These are phyloP conservation scores for Ogataea hybrid DNA, from an alignment of 1,139 yeast genomes.

Conservation along the genomic window DNA sequence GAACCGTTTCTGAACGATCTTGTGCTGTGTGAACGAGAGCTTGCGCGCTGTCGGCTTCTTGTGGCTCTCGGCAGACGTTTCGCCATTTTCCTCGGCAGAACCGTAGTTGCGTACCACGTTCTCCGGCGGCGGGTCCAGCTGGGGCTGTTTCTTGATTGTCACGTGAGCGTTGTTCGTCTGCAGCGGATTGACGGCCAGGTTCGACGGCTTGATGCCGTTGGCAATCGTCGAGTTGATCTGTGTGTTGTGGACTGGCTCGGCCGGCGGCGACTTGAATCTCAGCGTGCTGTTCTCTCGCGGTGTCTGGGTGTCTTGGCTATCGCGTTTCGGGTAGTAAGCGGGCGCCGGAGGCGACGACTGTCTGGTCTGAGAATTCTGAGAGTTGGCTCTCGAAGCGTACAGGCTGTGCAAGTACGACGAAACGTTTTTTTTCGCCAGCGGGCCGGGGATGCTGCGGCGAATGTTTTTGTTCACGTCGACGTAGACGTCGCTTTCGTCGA, in stretches of 20 bases:
- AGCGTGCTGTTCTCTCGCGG: neutral
- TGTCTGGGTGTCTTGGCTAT: constrained; percentile 9
- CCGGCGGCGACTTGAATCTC: neutral
- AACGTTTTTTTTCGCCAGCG: constrained; percentile 69
- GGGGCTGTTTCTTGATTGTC: constrained; percentile 57
- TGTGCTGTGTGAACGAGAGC: neutral
- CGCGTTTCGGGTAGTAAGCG: constrained; percentile 19
- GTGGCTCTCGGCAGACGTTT: neutral
- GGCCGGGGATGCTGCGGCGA: constrained; percentile 82
- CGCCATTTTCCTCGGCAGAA: constrained; percentile 22
- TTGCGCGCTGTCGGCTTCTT: neutral
- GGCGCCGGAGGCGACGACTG: constrained; percentile 5
- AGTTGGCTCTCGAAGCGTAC: constrained; percentile 32
- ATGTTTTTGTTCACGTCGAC: constrained; percentile 87
- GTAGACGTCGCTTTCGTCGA: constrained; percentile 95
- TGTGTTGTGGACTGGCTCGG: constrained; percentile 5
- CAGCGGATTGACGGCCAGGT: constrained; percentile 81
- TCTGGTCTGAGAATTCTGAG: constrained; percentile 32
- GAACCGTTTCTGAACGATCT: constrained; percentile 13
- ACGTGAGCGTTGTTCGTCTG: constrained; percentile 69
- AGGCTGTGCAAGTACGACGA: constrained; percentile 66
- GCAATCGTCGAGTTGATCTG: constrained; percentile 24
- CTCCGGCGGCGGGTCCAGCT: constrained; percentile 9
- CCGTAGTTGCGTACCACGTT: constrained; percentile 33
- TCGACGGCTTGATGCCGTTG: constrained; percentile 49